A percentile compares a stretch with the other conserved stretches of the same genome.
Conservation (phyloP, 768 basidiomycete genomes). For the Boletus insuetus region DNA sequence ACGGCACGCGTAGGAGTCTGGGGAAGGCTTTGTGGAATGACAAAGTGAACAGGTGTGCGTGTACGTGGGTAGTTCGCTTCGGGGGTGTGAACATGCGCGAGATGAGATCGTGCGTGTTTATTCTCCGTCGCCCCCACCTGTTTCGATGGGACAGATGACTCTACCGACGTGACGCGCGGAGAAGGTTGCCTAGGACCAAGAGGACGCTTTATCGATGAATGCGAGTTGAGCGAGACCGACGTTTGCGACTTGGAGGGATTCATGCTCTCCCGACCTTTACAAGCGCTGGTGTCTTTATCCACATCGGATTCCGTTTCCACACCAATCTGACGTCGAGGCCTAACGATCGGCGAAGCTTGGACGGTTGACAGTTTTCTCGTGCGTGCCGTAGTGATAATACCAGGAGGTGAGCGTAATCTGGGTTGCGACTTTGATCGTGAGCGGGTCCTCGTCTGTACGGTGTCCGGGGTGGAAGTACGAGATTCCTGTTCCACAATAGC, state of each 20-base stretch:
- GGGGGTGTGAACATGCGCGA: not conserved
- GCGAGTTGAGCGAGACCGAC: conserved; percentile 14
- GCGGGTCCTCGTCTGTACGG: conserved; percentile 9
- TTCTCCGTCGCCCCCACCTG: not conserved
- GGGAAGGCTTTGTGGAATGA: not conserved
- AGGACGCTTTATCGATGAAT: conserved; percentile 25
- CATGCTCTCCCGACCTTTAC: not conserved
- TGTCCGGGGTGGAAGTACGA: not conserved
- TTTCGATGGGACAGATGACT: conserved; percentile 1
- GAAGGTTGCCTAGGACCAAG: conserved; percentile 22
- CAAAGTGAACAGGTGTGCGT: not conserved
- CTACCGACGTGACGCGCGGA: conserved; percentile 5
- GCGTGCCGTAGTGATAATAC: conserved; percentile 1
- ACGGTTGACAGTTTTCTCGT: conserved; percentile 30
- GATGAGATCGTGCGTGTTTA: conserved; percentile 2
- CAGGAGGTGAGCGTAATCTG: conserved; percentile 22
- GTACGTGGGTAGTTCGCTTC: conserved; percentile 13
- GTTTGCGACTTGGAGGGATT: conserved; percentile 9
- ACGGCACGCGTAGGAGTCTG: conserved; percentile 11
- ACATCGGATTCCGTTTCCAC: conserved; percentile 1
- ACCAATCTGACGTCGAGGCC: conserved; percentile 8
- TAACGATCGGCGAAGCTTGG: conserved; percentile 28
- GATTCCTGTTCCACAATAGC: not conserved
- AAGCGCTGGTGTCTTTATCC: not conserved
- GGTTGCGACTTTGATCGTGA: conserved; percentile 37